phyloP scores from a whole-genome alignment of 257 asterid genomes.

The Jacaranda copaia region DNA sequence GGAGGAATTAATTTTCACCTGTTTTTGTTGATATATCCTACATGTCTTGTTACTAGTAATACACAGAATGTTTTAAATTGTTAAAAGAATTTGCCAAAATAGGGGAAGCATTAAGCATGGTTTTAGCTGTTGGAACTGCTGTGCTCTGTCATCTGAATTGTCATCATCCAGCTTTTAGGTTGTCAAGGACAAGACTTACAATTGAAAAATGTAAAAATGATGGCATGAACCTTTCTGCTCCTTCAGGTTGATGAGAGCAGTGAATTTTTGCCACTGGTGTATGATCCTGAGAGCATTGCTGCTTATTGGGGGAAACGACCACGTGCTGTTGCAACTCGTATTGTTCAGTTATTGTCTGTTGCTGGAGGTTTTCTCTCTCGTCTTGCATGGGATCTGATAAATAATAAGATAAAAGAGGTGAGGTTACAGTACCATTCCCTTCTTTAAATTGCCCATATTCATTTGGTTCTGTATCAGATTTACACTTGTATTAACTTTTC shows the following conservation, averaged over 20 bases:
- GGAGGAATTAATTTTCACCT: too few species aligned
- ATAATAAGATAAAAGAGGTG: conserved; percentile 91
- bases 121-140: conserved; percentile 22
- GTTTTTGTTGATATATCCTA: conserved; percentile 2
- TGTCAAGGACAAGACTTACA: background rate
- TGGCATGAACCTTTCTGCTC: conserved; percentile 36
- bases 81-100: background rate
- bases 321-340: conserved; percentile 93
- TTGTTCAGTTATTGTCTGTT: conserved; percentile 86
- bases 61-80: background rate
- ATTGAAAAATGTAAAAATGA: conserved; percentile 13
- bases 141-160: conserved; percentile 22
- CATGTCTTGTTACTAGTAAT: background rate
- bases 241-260: conserved; percentile 96
- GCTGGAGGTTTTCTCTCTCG: conserved; percentile 99
- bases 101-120: background rate
- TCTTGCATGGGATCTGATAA: conserved; percentile 76
- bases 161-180: conserved; percentile 17
- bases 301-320: conserved; percentile 99
- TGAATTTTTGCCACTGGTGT: conserved; percentile 88
- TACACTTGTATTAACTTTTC: background rate
- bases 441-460: conserved; percentile 3
- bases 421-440: conserved; percentile 16
- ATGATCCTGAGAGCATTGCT: conserved; percentile 84
- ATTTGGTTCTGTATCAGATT: conserved; percentile 15